These are phyloP conservation scores for Berberis thunbergii DNA, from an alignment of 164 flowering plant species.

Conservation along the genomic window DNA sequence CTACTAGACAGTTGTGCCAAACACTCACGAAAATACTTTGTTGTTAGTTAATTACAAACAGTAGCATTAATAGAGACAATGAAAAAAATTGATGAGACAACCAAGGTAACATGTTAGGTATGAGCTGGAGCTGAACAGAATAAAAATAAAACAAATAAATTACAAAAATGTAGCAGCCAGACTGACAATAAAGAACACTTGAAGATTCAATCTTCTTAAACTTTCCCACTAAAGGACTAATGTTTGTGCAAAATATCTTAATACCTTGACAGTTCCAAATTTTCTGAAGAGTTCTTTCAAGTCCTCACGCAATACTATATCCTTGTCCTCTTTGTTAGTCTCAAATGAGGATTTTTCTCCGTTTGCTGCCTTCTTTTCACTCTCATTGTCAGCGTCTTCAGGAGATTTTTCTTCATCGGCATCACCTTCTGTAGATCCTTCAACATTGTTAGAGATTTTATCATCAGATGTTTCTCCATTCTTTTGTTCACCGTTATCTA, in stretches of 20 bases:
- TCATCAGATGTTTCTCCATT: conserved; percentile 17
- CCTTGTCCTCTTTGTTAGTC: conserved; percentile 31
- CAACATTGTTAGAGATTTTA: not conserved
- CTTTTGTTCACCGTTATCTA: conserved; percentile 13
- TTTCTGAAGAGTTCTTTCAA: conserved; percentile 54
- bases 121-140: too few relatives aligned
- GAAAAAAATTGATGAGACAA: too few relatives aligned
- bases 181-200: too few relatives aligned
- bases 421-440: not conserved
- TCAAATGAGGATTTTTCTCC: conserved; percentile 18
- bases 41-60: too few relatives aligned
- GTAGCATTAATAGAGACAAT: too few relatives aligned
- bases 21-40: too few relatives aligned
- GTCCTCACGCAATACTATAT: conserved; percentile 81
- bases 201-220: too few relatives aligned
- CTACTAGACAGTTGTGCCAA: too few relatives aligned
- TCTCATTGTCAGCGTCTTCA: conserved; percentile 14
- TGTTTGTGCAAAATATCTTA: not conserved
- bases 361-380: conserved; percentile 12
- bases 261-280: conserved; percentile 83
- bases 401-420: conserved; percentile 22
- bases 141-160: too few relatives aligned
- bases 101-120: too few relatives aligned
- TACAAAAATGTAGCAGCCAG: too few relatives aligned
- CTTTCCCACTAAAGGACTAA: too few relatives aligned